Conservation (phyloP, 129 eudicot species). For the Lonicera japonica region DNA sequence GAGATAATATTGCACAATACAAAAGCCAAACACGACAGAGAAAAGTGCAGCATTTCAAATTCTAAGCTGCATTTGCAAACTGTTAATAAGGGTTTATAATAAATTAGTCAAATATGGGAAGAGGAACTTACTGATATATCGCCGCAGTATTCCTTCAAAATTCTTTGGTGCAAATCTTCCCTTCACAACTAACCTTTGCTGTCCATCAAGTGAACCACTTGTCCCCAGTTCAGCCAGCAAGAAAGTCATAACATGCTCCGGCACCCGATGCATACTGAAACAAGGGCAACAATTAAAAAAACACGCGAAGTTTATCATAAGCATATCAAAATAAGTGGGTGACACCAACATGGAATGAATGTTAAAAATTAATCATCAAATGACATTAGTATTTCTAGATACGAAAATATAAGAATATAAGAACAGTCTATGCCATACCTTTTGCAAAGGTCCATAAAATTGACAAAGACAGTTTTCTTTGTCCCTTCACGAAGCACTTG, state of each 20-base stretch:
- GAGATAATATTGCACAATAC: too few relatives aligned
- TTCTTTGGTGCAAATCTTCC: slow-evolving; percentile 78
- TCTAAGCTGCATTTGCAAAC: background rate
- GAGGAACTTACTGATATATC: slow-evolving; percentile 67
- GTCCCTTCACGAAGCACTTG: slow-evolving; percentile 93
- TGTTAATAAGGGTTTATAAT: background rate
- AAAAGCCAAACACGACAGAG: background rate
- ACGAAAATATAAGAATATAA: too few relatives aligned
- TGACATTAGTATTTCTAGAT: too few relatives aligned
- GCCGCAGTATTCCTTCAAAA: slow-evolving; percentile 70
- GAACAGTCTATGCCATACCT: slow-evolving; percentile 35
- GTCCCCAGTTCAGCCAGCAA: slow-evolving; percentile 87
- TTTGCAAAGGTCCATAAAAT: slow-evolving; percentile 80
- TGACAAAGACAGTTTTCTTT: slow-evolving; percentile 82
- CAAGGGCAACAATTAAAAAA: background rate
- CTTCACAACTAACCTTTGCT: slow-evolving; percentile 69
- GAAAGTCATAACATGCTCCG: slow-evolving; percentile 84
- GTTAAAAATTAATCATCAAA: too few relatives aligned
- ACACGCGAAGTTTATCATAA: background rate
- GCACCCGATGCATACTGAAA: slow-evolving; percentile 69
- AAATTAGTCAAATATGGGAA: too few relatives aligned
- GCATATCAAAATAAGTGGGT: too few relatives aligned
- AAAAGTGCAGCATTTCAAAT: background rate
- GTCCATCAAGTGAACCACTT: slow-evolving; percentile 85
- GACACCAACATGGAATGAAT: too few relatives aligned